Evolutionary conservation across 2,329 filamentous ascomycete genomes (phyloP).

Genomic region (Neopestalotiopsis sp.): DNA sequence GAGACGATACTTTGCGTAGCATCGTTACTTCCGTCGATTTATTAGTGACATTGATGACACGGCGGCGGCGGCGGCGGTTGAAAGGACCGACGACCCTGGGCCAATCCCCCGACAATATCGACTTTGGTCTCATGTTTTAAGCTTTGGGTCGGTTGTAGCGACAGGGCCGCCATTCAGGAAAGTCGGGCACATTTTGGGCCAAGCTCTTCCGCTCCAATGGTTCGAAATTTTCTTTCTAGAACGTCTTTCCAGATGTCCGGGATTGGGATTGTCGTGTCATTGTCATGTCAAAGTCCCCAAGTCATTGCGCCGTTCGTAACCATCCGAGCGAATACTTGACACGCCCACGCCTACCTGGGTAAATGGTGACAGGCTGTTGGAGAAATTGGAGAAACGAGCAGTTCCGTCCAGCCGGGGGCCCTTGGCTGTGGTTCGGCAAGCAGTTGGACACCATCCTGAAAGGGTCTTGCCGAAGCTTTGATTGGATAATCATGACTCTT

Average conservation of each 20-base stretch:
- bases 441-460: constrained; percentile 3
- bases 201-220: background rate
- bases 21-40: background rate
- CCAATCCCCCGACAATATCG: constrained; percentile 13
- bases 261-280: constrained; percentile 3
- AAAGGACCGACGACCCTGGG: constrained; percentile 15
- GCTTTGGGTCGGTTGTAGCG: background rate
- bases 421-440: background rate
- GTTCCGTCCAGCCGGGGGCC: constrained; percentile 6
- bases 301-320: background rate
- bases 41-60: constrained; percentile 6
- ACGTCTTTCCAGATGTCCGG: constrained; percentile 12
- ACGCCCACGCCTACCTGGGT: background rate
- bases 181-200: background rate
- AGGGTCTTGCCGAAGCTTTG: constrained; percentile 1
- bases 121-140: constrained; percentile 8
- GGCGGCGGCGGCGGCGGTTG: constrained; percentile 2
- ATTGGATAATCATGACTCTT: constrained; percentile 12
- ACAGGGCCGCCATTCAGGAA: background rate
- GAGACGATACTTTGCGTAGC: background rate
- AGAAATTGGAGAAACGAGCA: background rate
- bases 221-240: constrained; percentile 15
- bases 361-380: background rate
- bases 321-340: background rate
- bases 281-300: background rate